Evolutionary conservation across 257 asterid genomes (phyloP), one percentile per base, ranked within the genome.

Genomic region (Solanum tarijense): DNA sequence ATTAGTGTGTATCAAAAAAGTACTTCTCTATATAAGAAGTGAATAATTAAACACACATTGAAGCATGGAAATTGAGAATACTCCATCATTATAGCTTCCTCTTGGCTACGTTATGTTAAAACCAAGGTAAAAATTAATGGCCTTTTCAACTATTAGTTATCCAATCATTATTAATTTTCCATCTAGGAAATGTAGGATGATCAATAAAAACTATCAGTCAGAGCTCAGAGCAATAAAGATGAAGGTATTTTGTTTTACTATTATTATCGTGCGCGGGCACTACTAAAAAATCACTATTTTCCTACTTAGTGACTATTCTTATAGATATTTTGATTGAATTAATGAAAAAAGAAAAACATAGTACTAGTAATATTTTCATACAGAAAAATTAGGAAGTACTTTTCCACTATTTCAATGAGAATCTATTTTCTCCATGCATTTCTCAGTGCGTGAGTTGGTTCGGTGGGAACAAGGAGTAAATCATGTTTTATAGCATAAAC

Each of bases 161-260:
- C 55, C 71, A 27, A 7, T 79, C 9, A 31, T 55, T 21, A 10
- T 78, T 3, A 55, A 55, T 55, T 0, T 69, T 25, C 81, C 18
- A 52, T 35, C 35, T 0, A 46, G 25, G 21, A 75, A 78, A 78
- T 48, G n/a, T n/a, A 25, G 74, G 32, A 34, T 62, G n/a, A 25
- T 43, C 27, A 60, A 12, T 35, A 86, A 34, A 31, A 52, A 65
- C 58, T n/a, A 29, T 68, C 83, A 25, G 84, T 90, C n/a, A 90
- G 87, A 91, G 94, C 94, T 78, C 94, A 84, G 5, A 84, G 89
- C 75, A 85, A 86, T 35, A 43, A 86, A 62, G 90, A 91, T 74
- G 89, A 91, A 90, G 94, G 93, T 93, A 85, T 43, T 43, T 27
- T 78, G 7, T 32, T 39, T 25, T 41, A 78, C 20, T 41, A 27